These are phyloP conservation scores for Porpolomopsis calyptriformis DNA, from an alignment of 768 basidiomycete genomes.

Conservation along the genomic window DNA sequence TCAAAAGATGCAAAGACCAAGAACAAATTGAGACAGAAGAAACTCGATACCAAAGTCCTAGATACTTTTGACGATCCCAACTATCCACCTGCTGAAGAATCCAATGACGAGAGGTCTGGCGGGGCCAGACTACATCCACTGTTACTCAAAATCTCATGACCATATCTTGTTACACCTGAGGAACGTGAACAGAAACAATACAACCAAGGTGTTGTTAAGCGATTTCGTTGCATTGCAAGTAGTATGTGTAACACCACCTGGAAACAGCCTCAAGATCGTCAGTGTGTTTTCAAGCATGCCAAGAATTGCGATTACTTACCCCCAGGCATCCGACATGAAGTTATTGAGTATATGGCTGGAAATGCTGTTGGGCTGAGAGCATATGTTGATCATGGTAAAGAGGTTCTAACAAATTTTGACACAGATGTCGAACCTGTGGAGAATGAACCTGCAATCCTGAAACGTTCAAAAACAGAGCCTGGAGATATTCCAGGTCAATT, in stretches of 20 bases:
- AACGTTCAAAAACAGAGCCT: not conserved
- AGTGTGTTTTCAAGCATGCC: conserved; percentile 5
- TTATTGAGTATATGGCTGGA: not conserved
- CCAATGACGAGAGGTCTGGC: conserved; percentile 2
- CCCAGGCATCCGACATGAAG: not conserved
- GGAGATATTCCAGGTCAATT: not conserved
- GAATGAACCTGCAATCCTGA: not conserved
- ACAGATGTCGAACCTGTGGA: not conserved
- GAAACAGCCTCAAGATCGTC: conserved; percentile 1
- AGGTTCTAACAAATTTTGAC: not conserved
- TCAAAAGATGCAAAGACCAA: not conserved
- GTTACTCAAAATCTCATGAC: conserved; percentile 3
- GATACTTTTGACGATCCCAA: not conserved
- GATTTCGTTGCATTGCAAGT: conserved; percentile 4
- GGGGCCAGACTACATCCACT: conserved; percentile 3
- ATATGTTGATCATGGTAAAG: not conserved
- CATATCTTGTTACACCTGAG: not conserved
- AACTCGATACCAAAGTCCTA: conserved; percentile 4
- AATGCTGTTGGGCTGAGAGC: conserved; percentile 2
- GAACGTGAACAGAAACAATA: not conserved
- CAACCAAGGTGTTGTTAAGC: not conserved
- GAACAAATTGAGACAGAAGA: conserved; percentile 3
- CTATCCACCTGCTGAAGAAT: not conserved
- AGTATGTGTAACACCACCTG: conserved; percentile 2
- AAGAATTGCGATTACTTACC: conserved; percentile 3